Evolutionary conservation across 2,329 filamentous ascomycete genomes (phyloP).

Genomic region (Purpureocillium lavendulum): DNA sequence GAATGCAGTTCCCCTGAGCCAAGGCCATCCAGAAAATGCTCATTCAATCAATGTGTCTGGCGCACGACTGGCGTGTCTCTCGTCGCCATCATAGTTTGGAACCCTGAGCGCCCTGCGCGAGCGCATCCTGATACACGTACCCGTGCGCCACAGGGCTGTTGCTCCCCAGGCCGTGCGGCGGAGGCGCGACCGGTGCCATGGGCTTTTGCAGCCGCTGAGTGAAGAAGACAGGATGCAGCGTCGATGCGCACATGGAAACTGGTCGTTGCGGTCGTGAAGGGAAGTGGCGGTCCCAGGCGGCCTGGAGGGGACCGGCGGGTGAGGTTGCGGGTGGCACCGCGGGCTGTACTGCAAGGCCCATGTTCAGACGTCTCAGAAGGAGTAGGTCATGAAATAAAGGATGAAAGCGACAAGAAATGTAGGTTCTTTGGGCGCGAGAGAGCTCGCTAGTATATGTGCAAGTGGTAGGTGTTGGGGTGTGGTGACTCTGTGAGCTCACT

Average conservation of each 20-base stretch:
- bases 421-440: too few species aligned
- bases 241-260: conserved; percentile 30
- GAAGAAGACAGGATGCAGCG: conserved; percentile 69
- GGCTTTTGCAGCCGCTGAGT: conserved; percentile 45
- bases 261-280: conserved; percentile 17
- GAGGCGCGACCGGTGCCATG: conserved; percentile 35
- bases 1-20: too few species aligned
- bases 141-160: conserved; percentile 49
- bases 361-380: too few species aligned
- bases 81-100: conserved; percentile 27
- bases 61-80: background rate
- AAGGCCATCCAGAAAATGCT: too few species aligned
- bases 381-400: too few species aligned
- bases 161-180: conserved; percentile 10
- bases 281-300: conserved; percentile 16
- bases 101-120: conserved; percentile 13
- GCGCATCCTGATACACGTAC: conserved; percentile 46
- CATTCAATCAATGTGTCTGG: background rate
- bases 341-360: too few species aligned
- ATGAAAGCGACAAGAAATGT: too few species aligned
- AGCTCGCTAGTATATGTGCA: too few species aligned
- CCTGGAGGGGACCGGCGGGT: conserved; percentile 9
- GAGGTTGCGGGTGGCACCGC: too few species aligned
- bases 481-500: too few species aligned
- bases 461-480: too few species aligned